phyloP scores from a whole-genome alignment of 2,329 filamentous ascomycete species.

The Tolypocladium tundrense region DNA sequence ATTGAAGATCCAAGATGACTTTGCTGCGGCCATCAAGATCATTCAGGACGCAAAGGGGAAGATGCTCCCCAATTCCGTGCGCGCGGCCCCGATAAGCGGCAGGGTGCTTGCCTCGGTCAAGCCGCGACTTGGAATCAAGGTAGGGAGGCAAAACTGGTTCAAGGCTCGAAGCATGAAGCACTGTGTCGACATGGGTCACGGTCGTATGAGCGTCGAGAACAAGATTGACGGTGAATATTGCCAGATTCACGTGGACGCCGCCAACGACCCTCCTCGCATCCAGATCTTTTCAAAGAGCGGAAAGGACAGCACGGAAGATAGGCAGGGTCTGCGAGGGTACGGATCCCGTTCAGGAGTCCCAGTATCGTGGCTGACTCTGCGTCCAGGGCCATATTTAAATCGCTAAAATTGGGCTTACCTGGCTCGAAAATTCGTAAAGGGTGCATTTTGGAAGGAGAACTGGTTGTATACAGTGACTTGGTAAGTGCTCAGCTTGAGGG shows the following conservation, averaged over 20 bases:
- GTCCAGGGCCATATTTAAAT: slow-evolving; percentile 46
- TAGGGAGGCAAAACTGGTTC: slow-evolving; percentile 53
- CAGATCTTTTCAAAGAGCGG: slow-evolving; percentile 89
- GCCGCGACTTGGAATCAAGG: slow-evolving; percentile 50
- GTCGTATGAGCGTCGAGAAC: slow-evolving; percentile 61
- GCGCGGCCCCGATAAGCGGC: slow-evolving; percentile 4
- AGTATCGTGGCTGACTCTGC: slow-evolving; percentile 4
- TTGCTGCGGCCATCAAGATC: slow-evolving; percentile 47
- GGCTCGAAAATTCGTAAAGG: slow-evolving; percentile 49
- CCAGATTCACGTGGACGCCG: slow-evolving; percentile 71
- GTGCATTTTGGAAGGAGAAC: slow-evolving; percentile 76
- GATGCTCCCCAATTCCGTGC: slow-evolving; percentile 9
- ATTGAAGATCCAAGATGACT: slow-evolving; percentile 59
- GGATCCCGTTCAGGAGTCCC: slow-evolving; percentile 2
- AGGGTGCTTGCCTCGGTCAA: slow-evolving; percentile 26
- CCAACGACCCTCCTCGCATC: slow-evolving; percentile 42
- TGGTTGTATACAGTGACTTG: slow-evolving; percentile 65
- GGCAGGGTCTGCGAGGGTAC: slow-evolving; percentile 46
- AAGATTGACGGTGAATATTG: slow-evolving; percentile 89
- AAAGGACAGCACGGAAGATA: slow-evolving; percentile 74
- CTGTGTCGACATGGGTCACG: slow-evolving; percentile 54
- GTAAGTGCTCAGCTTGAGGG: slow-evolving; percentile 16
- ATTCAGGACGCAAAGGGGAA: slow-evolving; percentile 27
- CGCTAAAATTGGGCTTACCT: slow-evolving; percentile 49
- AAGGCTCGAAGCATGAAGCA: slow-evolving; percentile 65